Percentiles rank a stretch among this genome's conserved stretches.
phyloP scores from a whole-genome alignment of 176 grass and related monocot species.

The Guadua angustifolia region DNA sequence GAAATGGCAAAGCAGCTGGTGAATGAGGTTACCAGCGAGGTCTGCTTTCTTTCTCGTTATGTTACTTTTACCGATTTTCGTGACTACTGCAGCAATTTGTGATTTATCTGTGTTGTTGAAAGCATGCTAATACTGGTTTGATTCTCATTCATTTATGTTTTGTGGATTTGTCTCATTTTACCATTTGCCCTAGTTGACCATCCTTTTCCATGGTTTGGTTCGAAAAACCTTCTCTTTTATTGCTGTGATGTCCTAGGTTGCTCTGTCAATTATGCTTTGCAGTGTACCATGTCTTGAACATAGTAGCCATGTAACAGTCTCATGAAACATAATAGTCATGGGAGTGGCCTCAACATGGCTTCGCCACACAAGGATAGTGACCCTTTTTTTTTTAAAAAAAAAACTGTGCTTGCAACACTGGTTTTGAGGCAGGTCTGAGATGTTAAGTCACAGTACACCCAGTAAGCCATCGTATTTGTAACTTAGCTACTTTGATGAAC shows the following conservation, averaged over 20 bases:
- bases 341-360: neutral
- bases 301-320: neutral
- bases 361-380: neutral
- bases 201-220: constrained; percentile 2
- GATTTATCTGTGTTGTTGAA: constrained; percentile 34
- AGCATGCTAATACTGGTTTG: constrained; percentile 19
- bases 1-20: constrained; percentile 91
- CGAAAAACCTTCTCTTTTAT: constrained; percentile 8
- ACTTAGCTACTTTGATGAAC: neutral
- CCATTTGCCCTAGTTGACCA: neutral
- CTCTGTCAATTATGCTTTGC: neutral
- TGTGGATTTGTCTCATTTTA: constrained; percentile 18
- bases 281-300: neutral
- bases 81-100: constrained; percentile 32
- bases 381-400: neutral
- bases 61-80: neutral
- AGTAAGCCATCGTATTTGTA: neutral
- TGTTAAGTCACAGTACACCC: neutral
- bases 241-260: constrained; percentile 19
- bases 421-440: neutral
- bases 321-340: neutral
- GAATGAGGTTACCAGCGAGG: constrained; percentile 94
- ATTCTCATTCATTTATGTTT: constrained; percentile 30
- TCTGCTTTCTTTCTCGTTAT: constrained; percentile 45
- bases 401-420: neutral